Base-by-base conservation (phyloP, 768 basidiomycete genomes). In the Suillus paluster region DNA sequence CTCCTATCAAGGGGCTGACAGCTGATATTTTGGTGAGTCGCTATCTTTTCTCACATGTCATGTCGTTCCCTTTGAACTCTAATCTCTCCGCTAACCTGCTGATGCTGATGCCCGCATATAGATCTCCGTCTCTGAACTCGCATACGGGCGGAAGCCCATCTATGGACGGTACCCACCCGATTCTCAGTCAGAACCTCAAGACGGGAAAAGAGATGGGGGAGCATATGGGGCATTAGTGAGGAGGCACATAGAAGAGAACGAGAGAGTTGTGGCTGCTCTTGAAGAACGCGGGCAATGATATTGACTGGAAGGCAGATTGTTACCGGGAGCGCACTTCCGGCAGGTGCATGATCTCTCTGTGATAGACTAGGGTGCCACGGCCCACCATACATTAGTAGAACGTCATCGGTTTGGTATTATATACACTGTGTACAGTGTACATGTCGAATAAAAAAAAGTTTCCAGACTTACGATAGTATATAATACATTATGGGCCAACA, bases 1-100 rank as follows among this genome's bases (percentile, higher is more conserved):
- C 93, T 19, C 87, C 94, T 0, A 82, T 96, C 61, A 94, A 93
- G 72, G 94, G 94, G 1, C 73, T 96, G 3, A 95, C 94, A 1
- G 81, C 91, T 2, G 90, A 94, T 65, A 91, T 96, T 15, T 76
- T 96, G 57, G 92, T 93, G 65, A 62, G 88, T 61, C 7, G 19
- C 0, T 25, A 48, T 10, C 0, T 25, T 52, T 11, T 21, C 19
- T 38, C 27, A 38, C 9, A n/a, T 14, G 21, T 10, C 36, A 1
- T 19, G 25, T 27, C 15, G 4, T 23, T 17, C 34, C 23, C 17
- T 62, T 8, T 5, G 17, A 57, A 54, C 1, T 17, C 27, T 17
- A 56, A 59, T 27, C 19, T n/a, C 41, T 27, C 9, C 34, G 60
- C 58, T 34, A 58, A 27, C 12, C 6, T 1, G 36, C 5, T 21